phyloP scores from a whole-genome alignment of 305 asterid species.

The Andrographis paniculata region DNA sequence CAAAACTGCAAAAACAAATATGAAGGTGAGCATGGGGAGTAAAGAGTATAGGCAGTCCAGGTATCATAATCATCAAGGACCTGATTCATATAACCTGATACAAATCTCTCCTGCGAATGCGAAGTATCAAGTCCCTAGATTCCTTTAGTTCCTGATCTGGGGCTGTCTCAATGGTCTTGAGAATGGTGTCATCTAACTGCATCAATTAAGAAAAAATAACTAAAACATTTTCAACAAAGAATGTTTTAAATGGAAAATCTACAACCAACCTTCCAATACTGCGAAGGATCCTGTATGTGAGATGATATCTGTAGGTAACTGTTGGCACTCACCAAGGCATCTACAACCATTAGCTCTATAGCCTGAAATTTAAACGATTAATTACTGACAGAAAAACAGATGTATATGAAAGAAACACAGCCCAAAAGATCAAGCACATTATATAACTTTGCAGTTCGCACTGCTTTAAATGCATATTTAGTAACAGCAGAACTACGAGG shows the following conservation, averaged over 20 bases:
- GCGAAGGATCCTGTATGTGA: slow-evolving; percentile 66
- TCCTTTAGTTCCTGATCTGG: slow-evolving; percentile 63
- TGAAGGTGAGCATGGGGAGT: slow-evolving; percentile 10
- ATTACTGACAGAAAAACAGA: not conserved
- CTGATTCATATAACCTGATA: slow-evolving; percentile 51
- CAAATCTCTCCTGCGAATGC: slow-evolving; percentile 73
- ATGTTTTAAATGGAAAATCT: slow-evolving; percentile 19
- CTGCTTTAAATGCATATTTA: slow-evolving; percentile 3
- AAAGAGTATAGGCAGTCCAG: not conserved
- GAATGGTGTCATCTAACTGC: slow-evolving; percentile 79
- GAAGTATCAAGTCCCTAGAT: slow-evolving; percentile 75
- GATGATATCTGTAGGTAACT: slow-evolving; percentile 63
- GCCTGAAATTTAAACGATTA: slow-evolving; percentile 43
- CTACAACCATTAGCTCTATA: slow-evolving; percentile 78
- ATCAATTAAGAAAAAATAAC: slow-evolving; percentile 12
- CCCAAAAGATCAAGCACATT: not conserved
- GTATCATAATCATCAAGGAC: not conserved
- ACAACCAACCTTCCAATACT: slow-evolving; percentile 76
- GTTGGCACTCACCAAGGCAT: slow-evolving; percentile 83
- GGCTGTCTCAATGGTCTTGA: slow-evolving; percentile 85
- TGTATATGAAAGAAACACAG: not conserved
- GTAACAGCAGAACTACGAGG: slow-evolving; percentile 8
- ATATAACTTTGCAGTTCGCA: not conserved
- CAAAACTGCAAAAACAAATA: slow-evolving; percentile 47
- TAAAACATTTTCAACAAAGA: slow-evolving; percentile 3